Percentiles rank a stretch among this genome's conserved stretches.
These are phyloP conservation scores for Penicillium sp. DNA, from an alignment of 2,329 filamentous ascomycete species.

Conservation along the genomic window DNA sequence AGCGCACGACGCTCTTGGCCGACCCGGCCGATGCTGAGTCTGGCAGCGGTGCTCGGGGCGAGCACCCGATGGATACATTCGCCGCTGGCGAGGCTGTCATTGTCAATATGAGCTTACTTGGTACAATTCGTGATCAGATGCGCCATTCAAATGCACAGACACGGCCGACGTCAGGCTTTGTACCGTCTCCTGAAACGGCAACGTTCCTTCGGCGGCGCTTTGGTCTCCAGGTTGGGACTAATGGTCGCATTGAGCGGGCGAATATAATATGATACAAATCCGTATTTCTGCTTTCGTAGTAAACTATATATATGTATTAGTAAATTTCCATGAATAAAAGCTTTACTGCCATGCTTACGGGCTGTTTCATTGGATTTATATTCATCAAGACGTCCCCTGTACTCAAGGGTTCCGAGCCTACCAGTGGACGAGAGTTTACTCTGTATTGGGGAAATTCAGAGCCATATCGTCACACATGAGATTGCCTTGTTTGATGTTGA, in stretches of 20 bases:
- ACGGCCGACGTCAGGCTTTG: slow-evolving; percentile 25
- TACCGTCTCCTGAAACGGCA: slow-evolving; percentile 35
- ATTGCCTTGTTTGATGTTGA: no score
- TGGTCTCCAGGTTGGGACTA: slow-evolving; percentile 36
- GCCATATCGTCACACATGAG: neutral
- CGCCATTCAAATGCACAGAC: slow-evolving; percentile 24
- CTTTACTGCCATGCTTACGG: neutral
- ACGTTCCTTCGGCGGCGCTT: slow-evolving; percentile 39
- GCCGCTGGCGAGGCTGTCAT: slow-evolving; percentile 38
- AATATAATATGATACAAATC: slow-evolving; percentile 9
- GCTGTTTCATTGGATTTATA: neutral
- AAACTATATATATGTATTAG: neutral
- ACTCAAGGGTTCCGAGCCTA: no score
- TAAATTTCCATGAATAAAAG: neutral
- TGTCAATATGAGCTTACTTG: slow-evolving; percentile 37
- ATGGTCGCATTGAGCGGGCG: slow-evolving; percentile 36
- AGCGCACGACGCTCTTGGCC: slow-evolving; percentile 34
- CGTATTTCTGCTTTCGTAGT: neutral
- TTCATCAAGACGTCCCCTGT: neutral
- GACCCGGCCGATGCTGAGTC: slow-evolving; percentile 31
- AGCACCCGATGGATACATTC: slow-evolving; percentile 41
- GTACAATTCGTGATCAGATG: slow-evolving; percentile 42
- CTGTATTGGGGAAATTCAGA: neutral
- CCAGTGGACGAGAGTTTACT: neutral
- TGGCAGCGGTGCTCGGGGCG: slow-evolving; percentile 18